Evolutionary conservation across 768 basidiomycete species (phyloP).

Genomic region (Mycena pura): DNA sequence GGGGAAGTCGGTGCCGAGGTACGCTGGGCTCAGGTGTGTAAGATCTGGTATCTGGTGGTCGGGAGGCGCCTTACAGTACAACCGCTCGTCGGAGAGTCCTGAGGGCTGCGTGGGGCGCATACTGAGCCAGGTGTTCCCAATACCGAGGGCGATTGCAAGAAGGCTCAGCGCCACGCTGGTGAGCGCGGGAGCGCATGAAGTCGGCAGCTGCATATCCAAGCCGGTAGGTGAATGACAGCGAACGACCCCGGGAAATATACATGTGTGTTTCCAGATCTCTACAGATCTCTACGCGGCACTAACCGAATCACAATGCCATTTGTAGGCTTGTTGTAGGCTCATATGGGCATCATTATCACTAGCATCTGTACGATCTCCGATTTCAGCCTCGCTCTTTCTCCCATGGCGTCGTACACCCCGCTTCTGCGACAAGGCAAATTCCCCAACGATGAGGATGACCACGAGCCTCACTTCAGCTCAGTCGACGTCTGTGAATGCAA

Average conservation of each 20-base stretch:
- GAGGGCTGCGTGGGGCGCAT: not conserved
- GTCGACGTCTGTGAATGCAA: conserved; percentile 6
- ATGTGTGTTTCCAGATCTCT: too few species aligned
- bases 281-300: too few species aligned
- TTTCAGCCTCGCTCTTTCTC: too few species aligned
- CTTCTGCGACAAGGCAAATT: not conserved
- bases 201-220: not conserved
- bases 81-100: not conserved
- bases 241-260: too few species aligned
- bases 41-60: too few species aligned
- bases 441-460: not conserved
- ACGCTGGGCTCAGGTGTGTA: too few species aligned
- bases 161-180: not conserved
- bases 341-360: too few species aligned
- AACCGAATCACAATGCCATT: too few species aligned
- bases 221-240: not conserved
- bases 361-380: too few species aligned
- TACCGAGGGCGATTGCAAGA: not conserved
- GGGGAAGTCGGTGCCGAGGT: conserved; percentile 9
- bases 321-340: too few species aligned
- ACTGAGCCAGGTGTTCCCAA: not conserved
- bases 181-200: not conserved
- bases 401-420: conserved; percentile 1
- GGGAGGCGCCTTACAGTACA: not conserved
- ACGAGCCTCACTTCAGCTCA: not conserved